Evolutionary conservation across 495 filamentous ascomycete genomes (phyloP), one percentile per base, ranked within the genome.

Genomic region (Penicillium cosmopolitanum): DNA sequence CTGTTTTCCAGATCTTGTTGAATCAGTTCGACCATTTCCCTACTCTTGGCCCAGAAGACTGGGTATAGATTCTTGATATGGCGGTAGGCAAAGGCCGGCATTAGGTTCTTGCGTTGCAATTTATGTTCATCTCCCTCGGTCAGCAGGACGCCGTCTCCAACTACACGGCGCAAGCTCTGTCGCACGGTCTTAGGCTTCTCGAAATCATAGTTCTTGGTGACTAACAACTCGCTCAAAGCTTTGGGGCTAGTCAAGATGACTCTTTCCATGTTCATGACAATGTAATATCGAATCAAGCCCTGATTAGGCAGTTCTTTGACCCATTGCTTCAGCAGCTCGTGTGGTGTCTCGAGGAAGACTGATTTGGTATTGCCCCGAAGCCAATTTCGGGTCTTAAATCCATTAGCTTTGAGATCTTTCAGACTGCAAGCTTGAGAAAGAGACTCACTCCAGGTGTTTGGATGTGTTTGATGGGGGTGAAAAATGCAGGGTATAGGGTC

Each of bases 51-150:
- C 92, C 92, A 97, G 74, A 97, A 96, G 3, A 87, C 66, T 1
- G 93, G 87, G 54, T 95, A 95, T 1, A 96, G 80, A 53, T 95
- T 85, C 67, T 96, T 96, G 70, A 96, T 77, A 64, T 96, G 93
- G 16, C 91, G 82, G 67, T 89, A 96, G 12, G 86, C 77, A 66
- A 97, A 98, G 0, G 92, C 93, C 1, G 92, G 93, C 79, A 89
- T 84, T 2, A 97, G 79, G 51, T 87, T 86, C 65, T 87, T 91
- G 12, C 93, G 81, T 79, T 96, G 92, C 15, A 78, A 48, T 77
- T 87, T 92, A 67, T 96, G 92, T 58, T 91, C 90, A 12, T 93
- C 88, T 19, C 93, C 93, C 71, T 97, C 93, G 1, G 91, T 88
- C 6, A 97, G 77, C 11, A 97, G 74, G 0, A 98, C 62, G 0